Conservation (phyloP, 495 filamentous ascomycete genomes). For the Zalerion maritima region DNA sequence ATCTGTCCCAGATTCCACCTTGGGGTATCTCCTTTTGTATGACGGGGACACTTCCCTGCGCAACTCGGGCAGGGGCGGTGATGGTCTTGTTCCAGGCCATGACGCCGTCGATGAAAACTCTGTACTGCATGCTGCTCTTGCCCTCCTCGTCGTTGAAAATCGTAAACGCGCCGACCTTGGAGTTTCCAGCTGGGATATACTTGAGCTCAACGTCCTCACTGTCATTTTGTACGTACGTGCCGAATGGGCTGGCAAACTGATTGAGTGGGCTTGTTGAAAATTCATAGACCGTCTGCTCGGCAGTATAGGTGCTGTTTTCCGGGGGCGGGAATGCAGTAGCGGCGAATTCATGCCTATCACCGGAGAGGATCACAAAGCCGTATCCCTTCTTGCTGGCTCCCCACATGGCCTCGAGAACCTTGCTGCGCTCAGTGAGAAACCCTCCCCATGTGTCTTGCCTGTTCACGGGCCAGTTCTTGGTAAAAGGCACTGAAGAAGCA, state of each 20-base stretch:
- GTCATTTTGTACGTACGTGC: slow-evolving; percentile 67
- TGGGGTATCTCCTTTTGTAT: no score
- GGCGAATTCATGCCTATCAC: slow-evolving; percentile 90
- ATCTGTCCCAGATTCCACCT: no score
- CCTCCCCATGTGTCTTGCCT: slow-evolving; percentile 84
- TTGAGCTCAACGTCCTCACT: slow-evolving; percentile 66
- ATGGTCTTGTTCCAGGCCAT: slow-evolving; percentile 65
- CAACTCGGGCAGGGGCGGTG: no score
- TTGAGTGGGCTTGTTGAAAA: slow-evolving; percentile 79
- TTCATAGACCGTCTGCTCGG: slow-evolving; percentile 56
- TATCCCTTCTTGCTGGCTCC: slow-evolving; percentile 52
- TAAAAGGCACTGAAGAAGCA: slow-evolving; percentile 79
- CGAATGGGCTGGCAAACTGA: slow-evolving; percentile 84
- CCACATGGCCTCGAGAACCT: slow-evolving; percentile 85
- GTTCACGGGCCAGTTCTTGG: slow-evolving; percentile 86
- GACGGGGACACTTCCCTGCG: no score
- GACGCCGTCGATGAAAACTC: slow-evolving; percentile 66
- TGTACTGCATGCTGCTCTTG: slow-evolving; percentile 57
- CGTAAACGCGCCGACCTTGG: slow-evolving; percentile 81
- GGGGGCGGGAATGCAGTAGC: slow-evolving; percentile 79
- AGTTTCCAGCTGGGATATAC: slow-evolving; percentile 57
- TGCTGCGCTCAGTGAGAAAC: slow-evolving; percentile 62
- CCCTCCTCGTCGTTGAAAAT: slow-evolving; percentile 50
- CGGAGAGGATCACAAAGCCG: slow-evolving; percentile 72
- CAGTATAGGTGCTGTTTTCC: slow-evolving; percentile 35